Evolutionary conservation across 1,284 basidiomycete species (phyloP), one percentile per base, ranked within the genome.

Genomic region (Sporisorium reilianum): DNA sequence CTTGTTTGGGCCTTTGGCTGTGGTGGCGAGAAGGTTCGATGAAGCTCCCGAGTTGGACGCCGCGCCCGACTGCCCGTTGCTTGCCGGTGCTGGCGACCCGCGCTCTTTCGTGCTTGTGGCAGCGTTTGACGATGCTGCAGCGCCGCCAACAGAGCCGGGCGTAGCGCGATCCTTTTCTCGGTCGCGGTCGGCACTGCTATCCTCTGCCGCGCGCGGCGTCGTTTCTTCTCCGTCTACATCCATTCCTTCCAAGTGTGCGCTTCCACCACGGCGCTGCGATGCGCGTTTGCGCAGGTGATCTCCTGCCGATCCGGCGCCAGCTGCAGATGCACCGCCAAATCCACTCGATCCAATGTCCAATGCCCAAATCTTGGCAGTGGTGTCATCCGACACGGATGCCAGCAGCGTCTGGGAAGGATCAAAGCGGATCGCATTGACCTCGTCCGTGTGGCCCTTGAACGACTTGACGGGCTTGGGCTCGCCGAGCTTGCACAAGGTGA

Each of bases 371-470:
- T 77, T 74, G 32, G 77, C 79, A 2, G 80, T 79, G 9, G 41
- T 65, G 64, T 85, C 83, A 55, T 85, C 83, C 9, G 82, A 84
- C 0, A 78, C 83, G 9, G 74, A 78, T 4, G 83, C 83, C 23
- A 85, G 59, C 7, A 83, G 74, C 54, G 82, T 82, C 53, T 80
- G 79, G 14, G 81, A 81, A 14, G 81, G 77, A 56, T 85, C 82
- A 48, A 85, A 81, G 23, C 79, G 79, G 46, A 85, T 79, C 9
- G 81, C 75, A 49, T 85, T 85, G 54, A 85, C 82, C 64, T 85
- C 83, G 64, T 85, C 83, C 6, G 75, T 70, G 56, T 85, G 83
- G 18, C 82, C 79, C 49, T 68, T 61, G 60, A 83, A 74, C 25
- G 79, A 76, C 61, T 76, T 74, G 60, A 85, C 44, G 18, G 83